A percentile compares a stretch with the other conserved stretches of the same genome.
Conservation (phyloP, 805 yeast genomes). For the Hanseniaspora jakobsenii region DNA sequence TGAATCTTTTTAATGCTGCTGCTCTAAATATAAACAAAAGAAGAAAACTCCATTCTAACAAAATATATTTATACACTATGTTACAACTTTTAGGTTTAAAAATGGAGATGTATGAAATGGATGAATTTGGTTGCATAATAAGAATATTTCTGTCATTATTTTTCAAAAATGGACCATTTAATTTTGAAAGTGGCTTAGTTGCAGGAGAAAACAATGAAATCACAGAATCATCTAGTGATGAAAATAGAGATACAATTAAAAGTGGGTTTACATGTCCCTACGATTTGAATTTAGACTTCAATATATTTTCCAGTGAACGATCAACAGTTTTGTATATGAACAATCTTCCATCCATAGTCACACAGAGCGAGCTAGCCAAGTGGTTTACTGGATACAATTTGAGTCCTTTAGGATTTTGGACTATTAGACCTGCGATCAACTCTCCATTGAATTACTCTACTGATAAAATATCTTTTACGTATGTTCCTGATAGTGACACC, state of each 20-base stretch:
- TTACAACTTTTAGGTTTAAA: constrained; percentile 13
- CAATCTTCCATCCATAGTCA: constrained; percentile 75
- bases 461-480: constrained; percentile 17
- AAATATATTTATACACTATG: constrained; percentile 14
- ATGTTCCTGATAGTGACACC: constrained; percentile 38
- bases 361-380: constrained; percentile 78
- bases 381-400: constrained; percentile 87
- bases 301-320: constrained; percentile 53
- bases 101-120: constrained; percentile 17
- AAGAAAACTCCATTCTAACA: constrained; percentile 25
- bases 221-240: no score
- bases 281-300: constrained; percentile 63
- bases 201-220: neutral
- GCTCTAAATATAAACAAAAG: constrained; percentile 16
- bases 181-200: neutral
- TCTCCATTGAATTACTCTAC: constrained; percentile 19
- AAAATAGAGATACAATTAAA: constrained; percentile 21
- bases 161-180: constrained; percentile 12
- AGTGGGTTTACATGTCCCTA: constrained; percentile 58
- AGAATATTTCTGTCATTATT: constrained; percentile 14
- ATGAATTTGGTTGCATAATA: constrained; percentile 16
- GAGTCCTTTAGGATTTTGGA: constrained; percentile 82
- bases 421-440: constrained; percentile 45
- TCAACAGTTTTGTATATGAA: constrained; percentile 68
- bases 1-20: constrained; percentile 18